phyloP scores from a whole-genome alignment of 2,329 filamentous ascomycete genomes.

The Coleophoma crateriformis region DNA sequence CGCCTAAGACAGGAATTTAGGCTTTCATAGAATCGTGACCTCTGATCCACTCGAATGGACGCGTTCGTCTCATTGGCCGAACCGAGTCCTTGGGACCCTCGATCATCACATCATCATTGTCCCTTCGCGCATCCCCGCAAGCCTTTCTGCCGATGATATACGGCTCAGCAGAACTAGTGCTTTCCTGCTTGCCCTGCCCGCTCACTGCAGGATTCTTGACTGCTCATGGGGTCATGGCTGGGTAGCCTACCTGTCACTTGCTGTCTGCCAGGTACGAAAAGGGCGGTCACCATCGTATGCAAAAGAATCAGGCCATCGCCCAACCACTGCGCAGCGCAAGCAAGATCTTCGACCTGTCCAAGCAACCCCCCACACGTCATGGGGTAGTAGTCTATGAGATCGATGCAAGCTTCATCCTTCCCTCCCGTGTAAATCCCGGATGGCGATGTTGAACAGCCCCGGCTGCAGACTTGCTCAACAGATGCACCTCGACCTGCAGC shows the following conservation, averaged over 20 bases:
- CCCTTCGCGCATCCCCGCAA: no score
- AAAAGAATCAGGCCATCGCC: not conserved
- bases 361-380: not conserved
- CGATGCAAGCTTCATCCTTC: conserved; percentile 4
- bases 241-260: not conserved
- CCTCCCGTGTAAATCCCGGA: conserved; percentile 6
- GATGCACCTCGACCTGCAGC: not conserved
- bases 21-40: no score
- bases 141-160: no score
- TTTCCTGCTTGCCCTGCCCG: no score
- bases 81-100: no score
- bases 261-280: not conserved
- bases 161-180: no score
- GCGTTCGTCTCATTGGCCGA: no score
- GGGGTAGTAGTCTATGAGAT: not conserved
- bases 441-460: not conserved
- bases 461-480: not conserved
- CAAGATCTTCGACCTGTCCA: not conserved
- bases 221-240: no score
- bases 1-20: no score
- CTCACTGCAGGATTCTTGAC: no score
- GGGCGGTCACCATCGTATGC: not conserved
- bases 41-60: no score
- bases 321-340: not conserved
- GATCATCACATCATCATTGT: no score